Base-by-base conservation (phyloP, 78 protist genomes). In the Speleostelium caveatum region DNA sequence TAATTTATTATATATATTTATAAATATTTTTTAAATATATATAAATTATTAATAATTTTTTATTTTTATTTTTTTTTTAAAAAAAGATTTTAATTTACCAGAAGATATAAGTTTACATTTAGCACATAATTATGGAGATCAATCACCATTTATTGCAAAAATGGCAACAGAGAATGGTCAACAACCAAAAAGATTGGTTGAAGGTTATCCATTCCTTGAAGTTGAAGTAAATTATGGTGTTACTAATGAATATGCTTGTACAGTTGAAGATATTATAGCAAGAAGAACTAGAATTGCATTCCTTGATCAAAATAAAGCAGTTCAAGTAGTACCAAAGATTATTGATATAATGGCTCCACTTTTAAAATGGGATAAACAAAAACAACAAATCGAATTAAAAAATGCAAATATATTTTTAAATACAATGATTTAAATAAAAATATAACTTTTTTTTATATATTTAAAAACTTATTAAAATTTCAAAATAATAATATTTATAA, bases 261-360 rank as follows among this genome's bases (percentile, higher is more conserved):
- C 74, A 3, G 83, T 86, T 0, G 90, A 68, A 17, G 99, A 97
- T 71, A 61, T 97, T 45, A 42, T 97, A 19, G 94, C 97, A 0
- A 74, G 95, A 33, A 94, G 99, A 75, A 96, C 95, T 30, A 95
- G 99, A 51, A 41, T 97, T 28, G 95, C 98, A 35, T 97, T 97
- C 69, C 21, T 97, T n/a, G 96, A 97, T 63, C 38, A 83, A 41
- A 39, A 61, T 32, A 79, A 76, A 67, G 55, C 96, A 24, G 35
- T 17, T 41, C 41, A 58, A 33, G 86, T 75, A 32, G 45, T 94
- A 32, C 94, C 94, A 35, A 55, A 71, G 14, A 86, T 96, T 19
- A 36, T 67, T 12, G 45, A 76, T 10, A 33, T 96, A 6, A 93
- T 96, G 96, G 87, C 93, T 36, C 22, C 66, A 26, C 32, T 55